Percentiles rank a stretch among this genome's conserved stretches.
Evolutionary conservation across 1,284 basidiomycete species (phyloP).

Genomic region (Tilletiaria anomala): DNA sequence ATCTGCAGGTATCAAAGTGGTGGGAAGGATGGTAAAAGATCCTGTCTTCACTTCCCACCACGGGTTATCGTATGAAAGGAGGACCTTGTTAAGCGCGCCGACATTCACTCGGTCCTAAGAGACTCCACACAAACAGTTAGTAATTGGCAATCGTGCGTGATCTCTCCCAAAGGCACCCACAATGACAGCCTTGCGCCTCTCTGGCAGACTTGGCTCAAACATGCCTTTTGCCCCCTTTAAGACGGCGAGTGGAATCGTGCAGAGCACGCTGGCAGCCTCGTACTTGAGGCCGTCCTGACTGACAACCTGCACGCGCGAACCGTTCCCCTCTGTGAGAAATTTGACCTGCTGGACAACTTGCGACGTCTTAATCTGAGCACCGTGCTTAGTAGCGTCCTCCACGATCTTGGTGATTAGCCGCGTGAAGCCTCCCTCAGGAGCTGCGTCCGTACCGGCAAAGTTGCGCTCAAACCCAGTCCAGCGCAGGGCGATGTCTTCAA

Average conservation of each 20-base stretch:
- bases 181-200: slow-evolving; percentile 32
- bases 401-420: slow-evolving; percentile 38
- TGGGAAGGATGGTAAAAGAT: slow-evolving; percentile 42
- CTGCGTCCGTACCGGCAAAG: slow-evolving; percentile 44
- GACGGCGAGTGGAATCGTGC: slow-evolving; percentile 41
- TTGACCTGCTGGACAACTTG: slow-evolving; percentile 28
- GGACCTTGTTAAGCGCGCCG: slow-evolving; percentile 34
- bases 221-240: slow-evolving; percentile 25
- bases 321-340: slow-evolving; percentile 4
- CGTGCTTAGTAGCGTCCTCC: slow-evolving; percentile 32
- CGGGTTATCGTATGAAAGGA: slow-evolving; percentile 41
- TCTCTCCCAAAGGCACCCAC: no score
- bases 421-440: slow-evolving; percentile 44
- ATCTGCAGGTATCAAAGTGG: no score
- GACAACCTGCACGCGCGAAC: slow-evolving; percentile 9
- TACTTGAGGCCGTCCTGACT: slow-evolving; percentile 15
- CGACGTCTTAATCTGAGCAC: slow-evolving; percentile 38
- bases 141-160: no score
- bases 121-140: no score
- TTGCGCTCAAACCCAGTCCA: slow-evolving; percentile 39
- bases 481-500: slow-evolving; percentile 34
- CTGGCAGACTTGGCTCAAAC: slow-evolving; percentile 37
- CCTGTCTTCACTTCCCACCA: slow-evolving; percentile 44
- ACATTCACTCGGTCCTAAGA: slow-evolving; percentile 19
- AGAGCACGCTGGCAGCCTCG: slow-evolving; percentile 22